Percentiles rank a stretch among this genome's conserved stretches.
Conservation (phyloP, 2,329 filamentous ascomycete genomes). For the Neopestalotiopsis rosae region DNA sequence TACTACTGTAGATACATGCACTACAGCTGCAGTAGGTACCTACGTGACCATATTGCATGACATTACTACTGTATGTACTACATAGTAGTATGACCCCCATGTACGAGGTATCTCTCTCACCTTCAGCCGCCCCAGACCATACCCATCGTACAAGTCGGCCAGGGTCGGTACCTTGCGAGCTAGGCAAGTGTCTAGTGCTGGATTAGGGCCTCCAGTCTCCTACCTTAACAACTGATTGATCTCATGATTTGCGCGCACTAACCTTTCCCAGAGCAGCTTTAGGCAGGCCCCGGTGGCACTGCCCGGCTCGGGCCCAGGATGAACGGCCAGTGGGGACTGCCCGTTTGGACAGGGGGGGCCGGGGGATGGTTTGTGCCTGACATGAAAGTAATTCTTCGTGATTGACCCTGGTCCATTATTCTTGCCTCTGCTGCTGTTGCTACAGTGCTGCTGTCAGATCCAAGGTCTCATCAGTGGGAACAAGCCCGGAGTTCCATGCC, state of each 20-base stretch:
- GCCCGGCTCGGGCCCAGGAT: neutral
- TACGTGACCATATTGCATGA: neutral
- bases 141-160: neutral
- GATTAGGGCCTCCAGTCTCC: neutral
- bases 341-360: neutral
- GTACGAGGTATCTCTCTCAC: neutral
- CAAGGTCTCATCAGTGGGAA: slow-evolving; percentile 4
- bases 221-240: neutral
- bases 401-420: neutral
- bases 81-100: neutral
- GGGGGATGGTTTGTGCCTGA: slow-evolving; percentile 7
- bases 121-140: no score
- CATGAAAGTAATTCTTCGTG: slow-evolving; percentile 6
- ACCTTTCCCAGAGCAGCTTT: slow-evolving; percentile 9
- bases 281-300: slow-evolving; percentile 13
- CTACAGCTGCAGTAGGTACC: no score
- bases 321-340: neutral
- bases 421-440: neutral
- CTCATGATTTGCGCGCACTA: slow-evolving; percentile 7
- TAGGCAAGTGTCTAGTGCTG: neutral
- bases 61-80: neutral
- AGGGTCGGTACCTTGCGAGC: neutral
- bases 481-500: neutral
- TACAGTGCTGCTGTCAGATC: neutral
- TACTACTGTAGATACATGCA: neutral